These are phyloP conservation scores for Chaetomidium leptoderma DNA, from an alignment of 495 filamentous ascomycete species.

Conservation along the genomic window DNA sequence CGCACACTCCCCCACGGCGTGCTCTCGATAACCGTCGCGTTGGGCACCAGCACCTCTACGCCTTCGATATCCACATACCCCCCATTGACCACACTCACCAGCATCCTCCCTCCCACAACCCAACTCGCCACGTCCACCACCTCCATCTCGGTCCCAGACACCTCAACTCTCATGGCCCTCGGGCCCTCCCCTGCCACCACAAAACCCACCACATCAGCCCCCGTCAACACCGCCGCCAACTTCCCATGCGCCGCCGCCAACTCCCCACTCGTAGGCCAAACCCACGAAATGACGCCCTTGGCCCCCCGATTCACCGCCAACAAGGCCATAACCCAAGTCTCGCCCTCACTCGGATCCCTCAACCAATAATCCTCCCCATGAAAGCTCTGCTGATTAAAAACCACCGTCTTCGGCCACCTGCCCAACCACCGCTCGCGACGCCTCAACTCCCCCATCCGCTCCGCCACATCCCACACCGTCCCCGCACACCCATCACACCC, in stretches of 20 bases:
- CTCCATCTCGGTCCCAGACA: slow-evolving; percentile 18
- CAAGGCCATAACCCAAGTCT: slow-evolving; percentile 57
- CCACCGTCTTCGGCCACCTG: slow-evolving; percentile 50
- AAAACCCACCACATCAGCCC: slow-evolving; percentile 37
- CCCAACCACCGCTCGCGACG: slow-evolving; percentile 45
- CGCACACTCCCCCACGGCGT: slow-evolving; percentile 23
- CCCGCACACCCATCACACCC: slow-evolving; percentile 67
- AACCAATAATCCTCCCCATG: slow-evolving; percentile 59
- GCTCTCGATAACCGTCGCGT: slow-evolving; percentile 18
- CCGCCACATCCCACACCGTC: slow-evolving; percentile 51
- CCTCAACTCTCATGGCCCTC: slow-evolving; percentile 1
- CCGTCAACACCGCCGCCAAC: slow-evolving; percentile 44
- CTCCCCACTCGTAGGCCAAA: slow-evolving; percentile 45
- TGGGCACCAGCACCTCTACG: slow-evolving; percentile 27
- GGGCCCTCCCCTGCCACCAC: slow-evolving; percentile 38
- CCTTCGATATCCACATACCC: slow-evolving; percentile 29
- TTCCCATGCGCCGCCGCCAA: slow-evolving; percentile 44
- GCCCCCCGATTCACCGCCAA: slow-evolving; percentile 61
- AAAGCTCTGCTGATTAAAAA: slow-evolving; percentile 62
- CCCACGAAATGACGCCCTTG: slow-evolving; percentile 51
- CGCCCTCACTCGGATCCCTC: slow-evolving; percentile 50
- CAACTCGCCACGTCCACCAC: slow-evolving; percentile 45
- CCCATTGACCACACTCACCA: slow-evolving; percentile 46
- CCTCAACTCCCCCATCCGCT: slow-evolving; percentile 48
- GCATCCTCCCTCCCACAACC: slow-evolving; percentile 33